These are phyloP conservation scores for Lachancea meyersii DNA, from an alignment of 805 yeast species.

Conservation along the genomic window DNA sequence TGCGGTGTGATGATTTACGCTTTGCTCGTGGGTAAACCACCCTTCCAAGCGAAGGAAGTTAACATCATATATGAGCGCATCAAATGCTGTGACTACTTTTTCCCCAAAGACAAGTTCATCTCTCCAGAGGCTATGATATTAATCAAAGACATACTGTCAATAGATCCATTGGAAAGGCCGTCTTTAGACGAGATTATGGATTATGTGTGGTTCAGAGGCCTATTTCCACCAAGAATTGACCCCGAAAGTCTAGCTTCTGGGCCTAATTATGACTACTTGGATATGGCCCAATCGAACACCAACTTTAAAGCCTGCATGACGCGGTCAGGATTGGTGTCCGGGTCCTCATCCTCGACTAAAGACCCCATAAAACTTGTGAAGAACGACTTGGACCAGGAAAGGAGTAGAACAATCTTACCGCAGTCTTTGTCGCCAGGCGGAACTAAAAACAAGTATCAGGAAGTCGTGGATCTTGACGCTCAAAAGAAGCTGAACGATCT, in stretches of 20 bases:
- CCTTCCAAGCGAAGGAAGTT: constrained; percentile 94
- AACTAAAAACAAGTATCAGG: constrained; percentile 80
- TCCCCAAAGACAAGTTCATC: constrained; percentile 63
- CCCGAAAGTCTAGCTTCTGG: constrained; percentile 41
- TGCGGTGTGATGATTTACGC: constrained; percentile 96
- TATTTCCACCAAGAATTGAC: constrained; percentile 72
- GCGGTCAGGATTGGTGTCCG: constrained; percentile 49
- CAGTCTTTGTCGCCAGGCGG: constrained; percentile 89
- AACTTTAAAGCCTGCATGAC: constrained; percentile 65
- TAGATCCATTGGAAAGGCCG: constrained; percentile 80
- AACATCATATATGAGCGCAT: constrained; percentile 88
- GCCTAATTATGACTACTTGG: constrained; percentile 55
- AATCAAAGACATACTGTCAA: constrained; percentile 64
- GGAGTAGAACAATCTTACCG: constrained; percentile 67
- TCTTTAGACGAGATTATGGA: constrained; percentile 68
- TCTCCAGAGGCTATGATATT: constrained; percentile 68
- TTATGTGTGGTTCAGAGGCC: constrained; percentile 81
- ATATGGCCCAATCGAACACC: constrained; percentile 54
- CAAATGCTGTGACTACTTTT: constrained; percentile 68
- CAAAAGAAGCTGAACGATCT: constrained; percentile 31
- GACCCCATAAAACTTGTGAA: constrained; percentile 66
- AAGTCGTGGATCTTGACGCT: constrained; percentile 42
- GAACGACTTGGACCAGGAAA: constrained; percentile 63
- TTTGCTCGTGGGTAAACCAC: constrained; percentile 88
- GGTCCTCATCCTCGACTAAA: constrained; percentile 32